Percentiles rank a stretch among this genome's conserved stretches.
phyloP scores from a whole-genome alignment of 169 alveolate genomes.

The Plasmodium adleri region DNA sequence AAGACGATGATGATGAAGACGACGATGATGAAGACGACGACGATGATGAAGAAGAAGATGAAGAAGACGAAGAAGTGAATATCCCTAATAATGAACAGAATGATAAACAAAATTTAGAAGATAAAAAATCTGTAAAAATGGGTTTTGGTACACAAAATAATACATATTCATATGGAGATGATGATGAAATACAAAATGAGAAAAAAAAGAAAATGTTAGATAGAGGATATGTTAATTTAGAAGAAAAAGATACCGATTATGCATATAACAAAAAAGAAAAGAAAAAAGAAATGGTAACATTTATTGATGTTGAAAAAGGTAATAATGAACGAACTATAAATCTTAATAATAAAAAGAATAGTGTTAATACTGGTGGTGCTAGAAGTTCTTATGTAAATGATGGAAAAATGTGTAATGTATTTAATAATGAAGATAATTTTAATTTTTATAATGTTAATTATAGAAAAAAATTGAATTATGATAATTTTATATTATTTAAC shows the following conservation, averaged over 20 bases:
- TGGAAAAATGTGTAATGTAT: slow-evolving; percentile 40
- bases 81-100: background rate
- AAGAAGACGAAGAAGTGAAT: background rate
- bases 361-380: background rate
- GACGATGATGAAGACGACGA: slow-evolving; percentile 8
- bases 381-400: slow-evolving; percentile 3
- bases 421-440: slow-evolving; percentile 50
- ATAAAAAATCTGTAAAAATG: too few relatives aligned
- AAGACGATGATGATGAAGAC: slow-evolving; percentile 18
- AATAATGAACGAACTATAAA: background rate
- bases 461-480: slow-evolving; percentile 78
- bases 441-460: slow-evolving; percentile 54
- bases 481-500: slow-evolving; percentile 95
- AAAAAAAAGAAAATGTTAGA: slow-evolving; percentile 8
- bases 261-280: slow-evolving; percentile 3
- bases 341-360: background rate
- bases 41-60: background rate
- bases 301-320: slow-evolving; percentile 38
- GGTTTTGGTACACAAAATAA: background rate
- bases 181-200: slow-evolving; percentile 8
- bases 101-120: background rate
- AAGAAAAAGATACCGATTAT: slow-evolving; percentile 10
- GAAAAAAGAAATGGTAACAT: slow-evolving; percentile 64
- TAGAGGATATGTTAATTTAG: slow-evolving; percentile 33
- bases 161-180: slow-evolving; percentile 4